phyloP scores from a whole-genome alignment of 2,329 filamentous ascomycete species.

The Talaromyces sp. region DNA sequence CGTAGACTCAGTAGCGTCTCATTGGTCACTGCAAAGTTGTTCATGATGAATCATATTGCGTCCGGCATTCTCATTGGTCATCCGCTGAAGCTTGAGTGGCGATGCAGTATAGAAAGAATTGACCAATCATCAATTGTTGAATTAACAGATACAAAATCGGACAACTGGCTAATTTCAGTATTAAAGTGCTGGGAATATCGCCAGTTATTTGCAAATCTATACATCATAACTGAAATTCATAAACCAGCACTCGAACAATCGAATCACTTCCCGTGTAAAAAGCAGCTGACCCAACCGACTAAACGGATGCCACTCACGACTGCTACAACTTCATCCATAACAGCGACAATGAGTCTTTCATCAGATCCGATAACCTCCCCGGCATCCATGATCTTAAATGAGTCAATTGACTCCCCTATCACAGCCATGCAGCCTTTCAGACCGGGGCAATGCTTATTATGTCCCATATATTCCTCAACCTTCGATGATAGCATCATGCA shows the following conservation, averaged over 20 bases:
- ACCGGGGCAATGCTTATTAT: conserved; percentile 14
- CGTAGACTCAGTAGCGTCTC: background rate
- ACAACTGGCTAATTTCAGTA: background rate
- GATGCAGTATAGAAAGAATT: background rate
- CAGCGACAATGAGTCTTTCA: conserved; percentile 3
- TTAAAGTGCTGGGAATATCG: background rate
- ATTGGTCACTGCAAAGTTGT: background rate
- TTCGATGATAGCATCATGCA: conserved; percentile 11
- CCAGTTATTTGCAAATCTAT: background rate
- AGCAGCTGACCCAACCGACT: background rate
- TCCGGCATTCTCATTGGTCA: background rate
- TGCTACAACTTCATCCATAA: background rate
- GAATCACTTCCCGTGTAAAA: background rate
- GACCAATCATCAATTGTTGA: background rate
- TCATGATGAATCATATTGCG: conserved; percentile 15
- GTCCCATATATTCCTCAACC: background rate
- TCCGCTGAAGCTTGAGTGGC: background rate
- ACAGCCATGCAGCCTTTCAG: conserved; percentile 5
- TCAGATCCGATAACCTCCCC: background rate
- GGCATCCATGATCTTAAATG: background rate
- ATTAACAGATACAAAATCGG: background rate
- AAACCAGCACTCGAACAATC: background rate
- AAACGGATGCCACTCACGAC: background rate
- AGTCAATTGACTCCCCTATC: background rate
- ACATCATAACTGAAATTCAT: background rate